Evolutionary conservation across 257 asterid genomes (phyloP).

Genomic region (Scutellaria baicalensis): DNA sequence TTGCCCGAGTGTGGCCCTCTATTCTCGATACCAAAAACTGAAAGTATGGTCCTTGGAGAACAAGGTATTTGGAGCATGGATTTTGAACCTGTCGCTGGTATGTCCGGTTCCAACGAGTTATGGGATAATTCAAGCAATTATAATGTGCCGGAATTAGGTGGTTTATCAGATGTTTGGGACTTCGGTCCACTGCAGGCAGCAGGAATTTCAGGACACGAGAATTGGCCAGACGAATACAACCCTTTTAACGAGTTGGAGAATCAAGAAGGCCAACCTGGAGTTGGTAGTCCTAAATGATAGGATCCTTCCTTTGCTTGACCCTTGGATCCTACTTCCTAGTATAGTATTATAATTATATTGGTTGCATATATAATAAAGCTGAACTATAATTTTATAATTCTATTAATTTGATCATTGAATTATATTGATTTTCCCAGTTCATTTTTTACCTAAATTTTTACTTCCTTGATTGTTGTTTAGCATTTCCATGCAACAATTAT

Average conservation of each 20-base stretch:
- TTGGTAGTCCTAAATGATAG: slow-evolving; percentile 25
- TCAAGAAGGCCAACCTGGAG: slow-evolving; percentile 19
- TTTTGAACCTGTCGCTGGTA: slow-evolving; percentile 30
- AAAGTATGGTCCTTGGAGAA: slow-evolving; percentile 28
- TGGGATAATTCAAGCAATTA: slow-evolving; percentile 38
- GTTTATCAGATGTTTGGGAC: slow-evolving; percentile 49
- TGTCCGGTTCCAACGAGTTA: slow-evolving; percentile 31
- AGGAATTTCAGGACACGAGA: slow-evolving; percentile 40
- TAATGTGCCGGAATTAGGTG: slow-evolving; percentile 39
- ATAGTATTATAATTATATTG: slow-evolving; percentile 12
- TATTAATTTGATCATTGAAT: slow-evolving; percentile 1
- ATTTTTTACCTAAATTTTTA: not conserved
- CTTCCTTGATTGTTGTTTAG: not conserved
- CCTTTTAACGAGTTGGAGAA: slow-evolving; percentile 23
- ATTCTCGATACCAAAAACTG: slow-evolving; percentile 23
- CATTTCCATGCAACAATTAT: not conserved
- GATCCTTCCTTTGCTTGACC: slow-evolving; percentile 14
- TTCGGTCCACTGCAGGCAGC: slow-evolving; percentile 33
- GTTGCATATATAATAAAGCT: not conserved
- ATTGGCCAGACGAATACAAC: slow-evolving; percentile 34
- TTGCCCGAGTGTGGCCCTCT: slow-evolving; percentile 24
- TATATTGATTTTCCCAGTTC: not conserved
- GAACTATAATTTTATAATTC: not conserved
- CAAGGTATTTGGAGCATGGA: slow-evolving; percentile 36
- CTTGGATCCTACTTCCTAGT: slow-evolving; percentile 18